phyloP scores from a whole-genome alignment of 163 green algal species.

The Coccomyxa subellipsoidea region DNA sequence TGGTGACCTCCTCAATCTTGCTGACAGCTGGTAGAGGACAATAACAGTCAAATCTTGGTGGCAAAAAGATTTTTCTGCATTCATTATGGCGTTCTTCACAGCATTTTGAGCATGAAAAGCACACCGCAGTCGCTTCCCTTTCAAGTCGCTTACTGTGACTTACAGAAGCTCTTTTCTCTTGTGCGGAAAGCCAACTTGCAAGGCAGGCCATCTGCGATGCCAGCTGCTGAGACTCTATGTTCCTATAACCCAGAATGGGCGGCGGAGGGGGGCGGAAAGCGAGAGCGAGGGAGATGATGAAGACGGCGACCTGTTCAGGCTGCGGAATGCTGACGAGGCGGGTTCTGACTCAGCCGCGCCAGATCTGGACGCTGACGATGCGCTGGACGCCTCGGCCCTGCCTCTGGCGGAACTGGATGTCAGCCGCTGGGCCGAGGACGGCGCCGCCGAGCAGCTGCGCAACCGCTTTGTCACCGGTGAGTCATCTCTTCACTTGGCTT shows the following conservation, averaged over 20 bases:
- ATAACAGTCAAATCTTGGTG: no score
- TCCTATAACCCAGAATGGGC: background rate
- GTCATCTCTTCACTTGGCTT: background rate
- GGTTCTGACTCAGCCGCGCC: background rate
- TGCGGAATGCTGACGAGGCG: conserved; percentile 6
- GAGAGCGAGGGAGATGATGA: conserved; percentile 25
- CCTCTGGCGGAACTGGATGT: conserved; percentile 21
- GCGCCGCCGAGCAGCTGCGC: conserved; percentile 56
- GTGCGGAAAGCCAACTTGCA: no score
- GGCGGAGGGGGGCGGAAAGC: background rate
- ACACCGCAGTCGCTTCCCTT: no score
- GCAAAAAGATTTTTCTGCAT: no score
- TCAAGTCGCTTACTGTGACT: no score
- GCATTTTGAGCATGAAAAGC: no score
- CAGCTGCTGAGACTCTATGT: background rate
- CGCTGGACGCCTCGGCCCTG: conserved; percentile 29
- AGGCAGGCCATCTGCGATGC: background rate
- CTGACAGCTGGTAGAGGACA: no score
- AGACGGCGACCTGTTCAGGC: conserved; percentile 72
- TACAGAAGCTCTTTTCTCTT: conserved; percentile 6
- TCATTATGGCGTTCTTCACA: no score
- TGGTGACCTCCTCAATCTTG: no score
- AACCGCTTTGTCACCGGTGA: conserved; percentile 90
- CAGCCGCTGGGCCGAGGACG: conserved; percentile 41
- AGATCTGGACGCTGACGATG: conserved; percentile 20